These are phyloP conservation scores for Holtermanniella nyarrowii DNA, from an alignment of 768 basidiomycete species.

Conservation along the genomic window DNA sequence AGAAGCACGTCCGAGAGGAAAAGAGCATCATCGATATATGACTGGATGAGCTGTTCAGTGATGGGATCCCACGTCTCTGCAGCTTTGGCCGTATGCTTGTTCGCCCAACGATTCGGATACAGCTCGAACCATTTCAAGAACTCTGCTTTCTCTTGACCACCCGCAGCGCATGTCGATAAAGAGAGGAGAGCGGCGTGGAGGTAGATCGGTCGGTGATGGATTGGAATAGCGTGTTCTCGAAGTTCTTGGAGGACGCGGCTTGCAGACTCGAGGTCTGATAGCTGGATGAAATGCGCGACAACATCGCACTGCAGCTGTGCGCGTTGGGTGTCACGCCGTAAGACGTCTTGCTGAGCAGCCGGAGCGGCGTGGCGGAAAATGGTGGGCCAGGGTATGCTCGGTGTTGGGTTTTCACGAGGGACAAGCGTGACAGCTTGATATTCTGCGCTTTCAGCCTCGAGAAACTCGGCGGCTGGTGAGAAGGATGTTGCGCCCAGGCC, in stretches of 20 bases:
- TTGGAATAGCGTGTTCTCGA: constrained; percentile 5
- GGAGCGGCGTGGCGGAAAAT: constrained; percentile 11
- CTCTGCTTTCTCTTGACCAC: constrained; percentile 1
- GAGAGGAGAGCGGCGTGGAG: constrained; percentile 10
- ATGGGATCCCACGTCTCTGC: constrained; percentile 20
- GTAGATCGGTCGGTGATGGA: constrained; percentile 17
- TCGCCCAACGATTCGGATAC: constrained; percentile 28
- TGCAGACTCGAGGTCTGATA: constrained; percentile 15
- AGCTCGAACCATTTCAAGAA: constrained; percentile 26
- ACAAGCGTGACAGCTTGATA: constrained; percentile 14
- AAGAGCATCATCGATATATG: constrained; percentile 4
- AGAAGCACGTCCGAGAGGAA: constrained; percentile 12
- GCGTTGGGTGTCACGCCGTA: no score
- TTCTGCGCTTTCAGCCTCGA: constrained; percentile 20
- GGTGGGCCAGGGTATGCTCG: constrained; percentile 26
- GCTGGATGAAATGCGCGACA: constrained; percentile 11
- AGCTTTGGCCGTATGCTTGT: constrained; percentile 8
- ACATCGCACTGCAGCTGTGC: constrained; percentile 14
- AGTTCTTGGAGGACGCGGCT: constrained; percentile 17
- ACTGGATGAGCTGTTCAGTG: constrained; percentile 8
- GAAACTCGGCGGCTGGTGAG: constrained; percentile 7
- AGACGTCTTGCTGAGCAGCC: not conserved
- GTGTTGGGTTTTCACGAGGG: constrained; percentile 3
- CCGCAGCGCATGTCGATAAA: constrained; percentile 1
- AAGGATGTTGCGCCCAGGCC: not conserved